phyloP scores from a whole-genome alignment of 495 filamentous ascomycete species.

The Penicillium roqueforti region DNA sequence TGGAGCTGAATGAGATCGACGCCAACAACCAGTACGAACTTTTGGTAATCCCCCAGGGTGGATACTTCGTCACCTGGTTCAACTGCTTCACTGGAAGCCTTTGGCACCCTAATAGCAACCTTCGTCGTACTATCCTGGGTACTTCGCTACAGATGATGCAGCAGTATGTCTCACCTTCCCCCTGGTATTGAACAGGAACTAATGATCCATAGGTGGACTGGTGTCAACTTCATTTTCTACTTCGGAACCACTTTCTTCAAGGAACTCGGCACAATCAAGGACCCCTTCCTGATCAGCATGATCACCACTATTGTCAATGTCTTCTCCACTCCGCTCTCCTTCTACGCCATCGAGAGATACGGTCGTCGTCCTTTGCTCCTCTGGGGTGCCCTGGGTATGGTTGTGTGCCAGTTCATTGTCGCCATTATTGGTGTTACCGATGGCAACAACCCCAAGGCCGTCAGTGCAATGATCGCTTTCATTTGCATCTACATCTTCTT shows the following conservation, averaged over 20 bases:
- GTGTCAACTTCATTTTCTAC: slow-evolving; percentile 94
- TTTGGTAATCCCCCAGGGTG: slow-evolving; percentile 52
- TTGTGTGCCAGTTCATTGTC: slow-evolving; percentile 80
- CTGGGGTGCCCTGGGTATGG: slow-evolving; percentile 74
- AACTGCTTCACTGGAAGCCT: slow-evolving; percentile 67
- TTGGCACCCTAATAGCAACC: slow-evolving; percentile 54
- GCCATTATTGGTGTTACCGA: slow-evolving; percentile 67
- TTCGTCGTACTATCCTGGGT: slow-evolving; percentile 73
- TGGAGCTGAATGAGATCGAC: slow-evolving; percentile 69
- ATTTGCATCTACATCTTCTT: slow-evolving; percentile 73
- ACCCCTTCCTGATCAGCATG: slow-evolving; percentile 76
- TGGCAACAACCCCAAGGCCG: slow-evolving; percentile 45
- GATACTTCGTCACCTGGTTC: slow-evolving; percentile 57
- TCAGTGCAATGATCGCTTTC: slow-evolving; percentile 69
- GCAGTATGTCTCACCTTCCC: slow-evolving; percentile 35
- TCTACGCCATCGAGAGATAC: slow-evolving; percentile 75
- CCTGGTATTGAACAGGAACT: neutral
- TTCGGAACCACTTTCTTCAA: slow-evolving; percentile 79
- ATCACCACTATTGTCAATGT: slow-evolving; percentile 87
- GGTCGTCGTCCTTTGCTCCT: slow-evolving; percentile 83
- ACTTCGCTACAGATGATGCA: slow-evolving; percentile 78
- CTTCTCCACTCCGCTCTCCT: slow-evolving; percentile 71
- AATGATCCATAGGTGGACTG: slow-evolving; percentile 50
- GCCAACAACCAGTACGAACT: slow-evolving; percentile 73
- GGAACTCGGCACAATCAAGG: slow-evolving; percentile 58